phyloP scores from a whole-genome alignment of 352 stramenopile genomes.

The Globisporangium solare region DNA sequence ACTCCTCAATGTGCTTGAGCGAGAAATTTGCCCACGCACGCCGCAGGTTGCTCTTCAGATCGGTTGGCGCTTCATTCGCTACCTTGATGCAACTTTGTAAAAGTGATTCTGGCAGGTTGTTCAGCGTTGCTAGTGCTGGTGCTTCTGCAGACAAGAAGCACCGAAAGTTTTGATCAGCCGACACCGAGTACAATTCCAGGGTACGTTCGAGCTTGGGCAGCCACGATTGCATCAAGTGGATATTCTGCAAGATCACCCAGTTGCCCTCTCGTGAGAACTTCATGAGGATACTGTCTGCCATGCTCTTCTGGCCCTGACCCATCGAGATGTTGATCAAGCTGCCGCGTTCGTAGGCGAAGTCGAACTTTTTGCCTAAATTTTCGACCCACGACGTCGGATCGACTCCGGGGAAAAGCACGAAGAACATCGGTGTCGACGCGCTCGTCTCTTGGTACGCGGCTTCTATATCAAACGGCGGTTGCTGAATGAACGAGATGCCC shows the following conservation, averaged over 20 bases:
- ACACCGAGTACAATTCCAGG: conserved; percentile 68
- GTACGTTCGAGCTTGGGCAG: conserved; percentile 78
- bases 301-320: conserved; percentile 84
- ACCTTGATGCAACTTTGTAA: conserved; percentile 87
- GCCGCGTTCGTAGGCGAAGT: conserved; percentile 71
- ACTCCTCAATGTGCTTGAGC: conserved; percentile 70
- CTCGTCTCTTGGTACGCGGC: conserved; percentile 85
- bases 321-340: conserved; percentile 87
- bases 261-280: conserved; percentile 67
- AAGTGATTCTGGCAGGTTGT: conserved; percentile 87
- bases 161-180: conserved; percentile 90
- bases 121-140: conserved; percentile 71
- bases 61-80: conserved; percentile 75
- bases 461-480: conserved; percentile 87
- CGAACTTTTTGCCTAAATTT: conserved; percentile 73
- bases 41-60: conserved; percentile 78
- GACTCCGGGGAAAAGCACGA: conserved; percentile 90
- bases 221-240: conserved; percentile 91
- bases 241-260: conserved; percentile 91
- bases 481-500: conserved; percentile 59
- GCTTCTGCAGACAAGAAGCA: conserved; percentile 93
- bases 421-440: conserved; percentile 90
- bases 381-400: conserved; percentile 86
- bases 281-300: conserved; percentile 67
- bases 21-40: conserved; percentile 78